Base-by-base conservation (phyloP, 371 early-diverging fungal species). In the Lichtheimia hyalospora region DNA sequence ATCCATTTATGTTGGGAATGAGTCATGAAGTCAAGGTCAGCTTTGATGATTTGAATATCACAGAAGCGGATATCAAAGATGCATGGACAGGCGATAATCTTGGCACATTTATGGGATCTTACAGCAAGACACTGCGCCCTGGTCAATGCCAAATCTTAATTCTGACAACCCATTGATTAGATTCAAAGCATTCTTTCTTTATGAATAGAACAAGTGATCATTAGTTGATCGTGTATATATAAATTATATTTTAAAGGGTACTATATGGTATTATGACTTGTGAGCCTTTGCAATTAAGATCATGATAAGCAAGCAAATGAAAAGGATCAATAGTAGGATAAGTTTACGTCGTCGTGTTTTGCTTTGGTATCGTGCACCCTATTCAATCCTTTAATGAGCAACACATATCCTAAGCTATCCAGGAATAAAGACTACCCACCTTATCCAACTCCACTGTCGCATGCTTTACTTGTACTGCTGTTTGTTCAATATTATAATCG, bases 401-500 rank as follows among this genome's bases (percentile, higher is more conserved):
- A 25, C 34, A 18, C 16, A 5, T 2, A 13, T 5, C 2, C 5
- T 25, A 21, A 2, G 15, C 14, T 1, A 5, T 8, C 46, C 16
- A 8, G 2, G 10, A 8, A 8, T 0, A 34, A 5, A 5, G 10
- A n/a, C 5, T 5, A 16, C 70, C 58, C 76, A 92, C 98, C 83
- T 90, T 80, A 39, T 86, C 81, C 52, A 98, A 81, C 70, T 98
- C 89, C 43, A 85, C 84, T 51, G 89, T 90, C 0, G 96, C 99
- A 10, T 86, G 82, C 58, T 93, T 89, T 14, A 94, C 83, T 65
- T 93, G 85, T 8, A 89, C 81, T 16, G 70, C 77, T 2, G 92
- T 86, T 58, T 90, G 90, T 64, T 97, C 97, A 44, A 98, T 89
- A 69, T 98, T 97, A 67, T 90, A 98, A 73, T 98, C 99, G 60